Evolutionary conservation across 2,329 filamentous ascomycete genomes (phyloP).

Genomic region (Colletotrichum spaethianum): DNA sequence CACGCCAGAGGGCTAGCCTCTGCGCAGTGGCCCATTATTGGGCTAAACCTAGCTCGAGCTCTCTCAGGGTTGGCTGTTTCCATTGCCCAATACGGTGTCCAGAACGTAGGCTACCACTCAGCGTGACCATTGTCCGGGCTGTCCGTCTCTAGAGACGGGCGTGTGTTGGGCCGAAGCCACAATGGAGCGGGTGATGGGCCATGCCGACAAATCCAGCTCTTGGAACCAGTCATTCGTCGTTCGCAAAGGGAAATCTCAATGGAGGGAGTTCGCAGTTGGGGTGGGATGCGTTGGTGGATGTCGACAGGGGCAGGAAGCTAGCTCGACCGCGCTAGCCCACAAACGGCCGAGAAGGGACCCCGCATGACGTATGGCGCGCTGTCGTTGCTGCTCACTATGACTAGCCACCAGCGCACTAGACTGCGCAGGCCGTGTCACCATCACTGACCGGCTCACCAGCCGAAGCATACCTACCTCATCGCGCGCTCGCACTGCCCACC

Average conservation of each 20-base stretch:
- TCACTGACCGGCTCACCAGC: conserved; percentile 20
- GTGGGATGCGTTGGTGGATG: conserved; percentile 2
- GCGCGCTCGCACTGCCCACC: conserved; percentile 16
- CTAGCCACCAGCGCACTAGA: conserved; percentile 25
- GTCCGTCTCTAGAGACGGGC: conserved; percentile 8
- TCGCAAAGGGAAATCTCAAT: conserved; percentile 15
- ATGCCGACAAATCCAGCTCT: conserved; percentile 14
- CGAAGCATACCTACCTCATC: conserved; percentile 26
- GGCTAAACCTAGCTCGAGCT: conserved; percentile 9
- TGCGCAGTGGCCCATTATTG: conserved; percentile 7
- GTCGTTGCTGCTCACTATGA: conserved; percentile 34
- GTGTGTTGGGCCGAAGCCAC: conserved; percentile 31
- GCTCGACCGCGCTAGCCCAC: conserved; percentile 19
- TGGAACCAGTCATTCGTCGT: conserved; percentile 6
- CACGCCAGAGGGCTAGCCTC: conserved; percentile 16
- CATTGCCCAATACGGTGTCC: conserved; percentile 12
- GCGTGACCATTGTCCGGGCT: conserved; percentile 13
- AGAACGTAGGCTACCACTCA: conserved; percentile 19
- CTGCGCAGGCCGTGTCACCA: conserved; percentile 16
- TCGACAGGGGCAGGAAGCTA: conserved; percentile 16
- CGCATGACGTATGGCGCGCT: conserved; percentile 37
- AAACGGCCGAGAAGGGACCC: conserved; percentile 30
- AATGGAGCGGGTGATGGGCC: conserved; percentile 12
- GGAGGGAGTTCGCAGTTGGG: background rate
- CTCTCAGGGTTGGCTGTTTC: background rate